These are phyloP conservation scores for Tetrahymena borealis DNA, from an alignment of 73 alveolate species.

Conservation along the genomic window DNA sequence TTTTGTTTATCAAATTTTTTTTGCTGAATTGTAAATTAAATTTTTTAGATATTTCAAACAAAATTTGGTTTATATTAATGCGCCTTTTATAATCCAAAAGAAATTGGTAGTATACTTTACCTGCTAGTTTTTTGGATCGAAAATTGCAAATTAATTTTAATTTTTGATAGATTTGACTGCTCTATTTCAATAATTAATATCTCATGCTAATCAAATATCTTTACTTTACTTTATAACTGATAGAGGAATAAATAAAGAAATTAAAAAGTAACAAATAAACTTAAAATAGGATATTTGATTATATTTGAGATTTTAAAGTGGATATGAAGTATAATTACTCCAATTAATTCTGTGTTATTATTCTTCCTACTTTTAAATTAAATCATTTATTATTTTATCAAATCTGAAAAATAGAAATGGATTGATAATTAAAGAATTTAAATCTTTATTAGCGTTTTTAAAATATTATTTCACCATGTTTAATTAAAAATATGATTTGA, in stretches of 20 bases:
- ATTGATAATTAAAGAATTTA: too few relatives aligned
- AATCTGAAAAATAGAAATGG: not conserved
- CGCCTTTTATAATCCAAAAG: not conserved
- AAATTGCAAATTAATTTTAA: not conserved
- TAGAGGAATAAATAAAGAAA: too few relatives aligned
- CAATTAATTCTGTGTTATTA: not conserved
- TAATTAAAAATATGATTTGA: too few relatives aligned
- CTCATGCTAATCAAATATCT: too few relatives aligned
- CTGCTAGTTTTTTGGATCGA: not conserved
- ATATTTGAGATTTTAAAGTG: not conserved
- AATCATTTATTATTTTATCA: not conserved
- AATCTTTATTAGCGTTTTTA: too few relatives aligned
- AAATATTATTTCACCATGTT: too few relatives aligned
- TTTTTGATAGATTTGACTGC: not conserved
- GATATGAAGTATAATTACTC: not conserved
- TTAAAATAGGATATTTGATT: too few relatives aligned
- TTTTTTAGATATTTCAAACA: not conserved
- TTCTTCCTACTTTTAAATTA: not conserved
- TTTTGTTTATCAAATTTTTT: not conserved
- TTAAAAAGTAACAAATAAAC: too few relatives aligned
- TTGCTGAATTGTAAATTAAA: not conserved
- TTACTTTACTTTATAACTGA: too few relatives aligned
- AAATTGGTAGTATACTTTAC: not conserved
- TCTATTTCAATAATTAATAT: not conserved
- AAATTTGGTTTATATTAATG: not conserved